Base-by-base conservation (phyloP, 2,329 filamentous ascomycete species). In the Stachybotrys elegans region DNA sequence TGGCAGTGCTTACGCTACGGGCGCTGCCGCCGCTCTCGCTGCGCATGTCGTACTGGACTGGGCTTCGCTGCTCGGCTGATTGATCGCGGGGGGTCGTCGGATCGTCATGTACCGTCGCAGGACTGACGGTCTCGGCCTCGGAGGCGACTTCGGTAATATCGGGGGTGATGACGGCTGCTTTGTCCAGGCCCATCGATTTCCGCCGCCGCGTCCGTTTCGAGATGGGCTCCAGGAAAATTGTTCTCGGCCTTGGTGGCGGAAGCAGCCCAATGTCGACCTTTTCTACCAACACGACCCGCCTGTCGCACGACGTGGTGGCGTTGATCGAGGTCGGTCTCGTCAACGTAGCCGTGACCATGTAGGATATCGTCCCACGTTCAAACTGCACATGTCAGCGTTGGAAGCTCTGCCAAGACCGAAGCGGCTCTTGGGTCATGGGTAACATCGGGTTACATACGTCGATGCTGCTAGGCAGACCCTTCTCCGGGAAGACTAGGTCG, bases 281-380 rank as follows among this genome's bases (percentile, higher is more conserved):
- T 63, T 96, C 89, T 25, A 88, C 71, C 7, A 96, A 71, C 47
- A 83, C 81, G 19, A 98, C 76, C 57, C 90, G 91, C 48, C 83
- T 79, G 53, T 95, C 89, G 66, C 87, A 93, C 27, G 81, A 86
- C 9, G 84, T 77, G 3, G 84, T 90, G 2, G 92, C 84, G 13
- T 84, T 78, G 49, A 96, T 94, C 6, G 90, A 83, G 0, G 87
- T 93, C 17, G 93, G 92, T 45, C 90, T 82, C 17, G 92, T 97
- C 45, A 97, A 66, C 8, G 90, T 96, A 23, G 92, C 86, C 6
- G 88, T 92, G 55, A 97, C 79, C 70, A 92, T 82, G 67, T 97
- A 98, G 17, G 86, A 85, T 56, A 98, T 88, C 2, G 88, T 91
- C 27, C 93, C 93, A 59, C 92, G 83, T 67, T 97, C 93, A 64